phyloP scores from a whole-genome alignment of 805 yeast genomes.

The Pichia cephalocereana region DNA sequence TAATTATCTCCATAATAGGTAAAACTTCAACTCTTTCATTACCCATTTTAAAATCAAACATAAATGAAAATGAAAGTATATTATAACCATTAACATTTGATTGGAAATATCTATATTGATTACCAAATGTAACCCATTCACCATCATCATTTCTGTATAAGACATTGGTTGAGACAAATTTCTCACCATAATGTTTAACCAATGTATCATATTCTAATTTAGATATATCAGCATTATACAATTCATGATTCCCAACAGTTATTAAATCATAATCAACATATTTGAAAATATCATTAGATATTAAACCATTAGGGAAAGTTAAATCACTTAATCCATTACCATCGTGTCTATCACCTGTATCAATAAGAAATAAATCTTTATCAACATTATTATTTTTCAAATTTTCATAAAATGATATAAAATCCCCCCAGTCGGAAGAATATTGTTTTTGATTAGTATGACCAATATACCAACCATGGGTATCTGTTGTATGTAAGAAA shows the following conservation, averaged over 20 bases:
- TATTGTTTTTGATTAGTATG: conserved; percentile 71
- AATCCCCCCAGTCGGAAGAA: conserved; percentile 90
- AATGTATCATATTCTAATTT: conserved; percentile 54
- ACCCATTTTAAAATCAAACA: conserved; percentile 62
- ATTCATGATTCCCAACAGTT: conserved; percentile 87
- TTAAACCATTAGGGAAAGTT: conserved; percentile 60
- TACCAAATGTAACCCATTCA: conserved; percentile 57
- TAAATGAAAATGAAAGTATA: conserved; percentile 64
- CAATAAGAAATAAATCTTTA: conserved; percentile 65
- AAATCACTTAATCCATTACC: conserved; percentile 88
- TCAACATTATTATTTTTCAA: conserved; percentile 26
- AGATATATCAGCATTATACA: conserved; percentile 60
- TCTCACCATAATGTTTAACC: conserved; percentile 49
- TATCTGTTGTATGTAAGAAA: conserved; percentile 90
- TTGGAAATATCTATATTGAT: conserved; percentile 50
- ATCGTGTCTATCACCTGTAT: conserved; percentile 91
- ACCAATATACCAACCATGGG: conserved; percentile 95
- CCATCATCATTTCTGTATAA: conserved; percentile 39
- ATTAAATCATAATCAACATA: conserved; percentile 64
- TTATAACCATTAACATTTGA: conserved; percentile 46
- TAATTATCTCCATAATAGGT: conserved; percentile 44
- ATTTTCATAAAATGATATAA: conserved; percentile 53
- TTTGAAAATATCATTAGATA: conserved; percentile 55
- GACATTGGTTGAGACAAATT: conserved; percentile 66
- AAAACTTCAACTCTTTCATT: conserved; percentile 57